Evolutionary conservation across 768 basidiomycete species (phyloP).

Genomic region (Boletus vinaceobasis): DNA sequence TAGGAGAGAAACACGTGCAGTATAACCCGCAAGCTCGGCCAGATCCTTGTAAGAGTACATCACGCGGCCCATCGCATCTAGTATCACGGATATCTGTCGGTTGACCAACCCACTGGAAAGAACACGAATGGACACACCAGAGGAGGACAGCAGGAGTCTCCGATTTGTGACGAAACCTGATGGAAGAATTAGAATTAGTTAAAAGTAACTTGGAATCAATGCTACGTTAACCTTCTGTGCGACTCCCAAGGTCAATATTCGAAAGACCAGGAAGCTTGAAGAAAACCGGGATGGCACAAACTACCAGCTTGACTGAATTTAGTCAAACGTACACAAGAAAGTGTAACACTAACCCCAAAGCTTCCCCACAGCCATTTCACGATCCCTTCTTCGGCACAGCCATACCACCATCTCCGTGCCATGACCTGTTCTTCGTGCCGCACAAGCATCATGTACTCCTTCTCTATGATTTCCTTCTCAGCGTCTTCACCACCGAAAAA

Average conservation of each 20-base stretch:
- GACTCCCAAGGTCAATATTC: slow-evolving; percentile 69
- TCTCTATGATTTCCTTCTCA: slow-evolving; percentile 88
- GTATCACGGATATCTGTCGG: slow-evolving; percentile 1
- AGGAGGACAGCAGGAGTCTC: slow-evolving; percentile 81
- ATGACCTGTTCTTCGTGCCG: slow-evolving; percentile 84
- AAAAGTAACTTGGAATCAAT: background rate
- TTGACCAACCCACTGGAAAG: background rate
- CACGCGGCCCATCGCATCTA: slow-evolving; percentile 90
- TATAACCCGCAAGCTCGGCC: slow-evolving; percentile 93
- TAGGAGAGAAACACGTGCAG: slow-evolving; percentile 82
- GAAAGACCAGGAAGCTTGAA: slow-evolving; percentile 74
- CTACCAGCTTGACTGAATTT: slow-evolving; percentile 51
- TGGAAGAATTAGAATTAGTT: background rate
- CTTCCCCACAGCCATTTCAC: slow-evolving; percentile 98
- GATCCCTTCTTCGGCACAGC: slow-evolving; percentile 90
- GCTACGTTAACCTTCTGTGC: slow-evolving; percentile 72
- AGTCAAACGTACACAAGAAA: slow-evolving; percentile 1
- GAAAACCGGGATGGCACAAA: slow-evolving; percentile 94
- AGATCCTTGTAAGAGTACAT: slow-evolving; percentile 99
- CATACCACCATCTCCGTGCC: slow-evolving; percentile 81
- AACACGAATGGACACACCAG: slow-evolving; percentile 44
- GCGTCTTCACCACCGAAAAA: slow-evolving; percentile 85
- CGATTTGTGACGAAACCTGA: slow-evolving; percentile 96
- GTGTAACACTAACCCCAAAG: slow-evolving; percentile 66
- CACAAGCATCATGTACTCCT: slow-evolving; percentile 80